Conservation (phyloP, 2,329 filamentous ascomycete genomes). For the Thelonectria olida region DNA sequence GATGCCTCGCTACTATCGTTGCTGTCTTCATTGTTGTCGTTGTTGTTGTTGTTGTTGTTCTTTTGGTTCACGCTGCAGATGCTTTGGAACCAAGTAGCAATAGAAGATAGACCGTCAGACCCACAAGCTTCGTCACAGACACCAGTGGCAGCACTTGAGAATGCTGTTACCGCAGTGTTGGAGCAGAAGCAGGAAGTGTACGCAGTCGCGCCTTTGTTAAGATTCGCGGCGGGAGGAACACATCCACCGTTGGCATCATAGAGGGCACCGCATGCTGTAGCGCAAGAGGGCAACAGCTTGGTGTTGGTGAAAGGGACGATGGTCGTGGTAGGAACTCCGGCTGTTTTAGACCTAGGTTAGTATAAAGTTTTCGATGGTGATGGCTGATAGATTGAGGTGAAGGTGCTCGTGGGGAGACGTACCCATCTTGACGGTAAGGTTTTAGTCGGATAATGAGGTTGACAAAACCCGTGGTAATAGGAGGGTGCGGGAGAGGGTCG, state of each 20-base stretch:
- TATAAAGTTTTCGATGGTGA: constrained; percentile 25
- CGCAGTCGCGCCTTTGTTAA: constrained; percentile 57
- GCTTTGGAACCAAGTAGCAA: constrained; percentile 76
- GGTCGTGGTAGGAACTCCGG: constrained; percentile 51
- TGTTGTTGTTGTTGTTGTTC: constrained; percentile 38
- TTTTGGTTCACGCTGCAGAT: constrained; percentile 62
- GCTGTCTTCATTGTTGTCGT: constrained; percentile 26
- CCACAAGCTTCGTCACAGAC: constrained; percentile 71
- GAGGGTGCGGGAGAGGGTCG: background rate
- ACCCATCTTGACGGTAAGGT: constrained; percentile 48
- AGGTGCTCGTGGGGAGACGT: constrained; percentile 28
- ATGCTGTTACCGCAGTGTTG: constrained; percentile 65
- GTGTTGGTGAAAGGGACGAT: constrained; percentile 62
- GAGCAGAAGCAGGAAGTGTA: constrained; percentile 81
- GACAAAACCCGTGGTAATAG: background rate
- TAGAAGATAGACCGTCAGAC: constrained; percentile 58
- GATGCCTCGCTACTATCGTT: constrained; percentile 21
- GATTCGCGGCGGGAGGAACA: constrained; percentile 63
- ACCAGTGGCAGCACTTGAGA: constrained; percentile 64
- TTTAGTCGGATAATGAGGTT: background rate
- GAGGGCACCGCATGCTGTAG: constrained; percentile 65
- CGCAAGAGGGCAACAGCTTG: constrained; percentile 67
- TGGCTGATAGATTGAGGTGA: constrained; percentile 25
- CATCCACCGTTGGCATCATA: constrained; percentile 78
- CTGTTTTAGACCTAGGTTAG: constrained; percentile 25